Base-by-base conservation (phyloP, 345 rosid species). In the Linum tenue region DNA sequence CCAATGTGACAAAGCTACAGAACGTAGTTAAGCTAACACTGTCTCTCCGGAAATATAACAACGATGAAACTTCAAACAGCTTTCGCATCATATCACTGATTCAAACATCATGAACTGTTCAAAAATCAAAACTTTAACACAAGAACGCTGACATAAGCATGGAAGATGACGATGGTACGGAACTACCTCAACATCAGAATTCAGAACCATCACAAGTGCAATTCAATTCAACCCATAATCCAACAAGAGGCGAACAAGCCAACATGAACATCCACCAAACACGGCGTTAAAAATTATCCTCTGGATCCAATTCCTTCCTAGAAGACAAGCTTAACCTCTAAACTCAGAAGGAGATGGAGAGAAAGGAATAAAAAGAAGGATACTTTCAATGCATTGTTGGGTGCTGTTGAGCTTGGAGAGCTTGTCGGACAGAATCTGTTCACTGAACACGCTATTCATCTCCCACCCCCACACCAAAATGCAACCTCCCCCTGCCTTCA, bases 321-420 rank as follows among this genome's bases (percentile, higher is more conserved):
- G 43, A 11, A 42, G n/a, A 9, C 7, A 11, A 61, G n/a, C 5
- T 4, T 37, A 55, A 35, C 14, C 56, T 22, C 12, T 4, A 15
- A 55, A 62, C 5, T 40, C 57, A 5, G 56, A 37, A 9, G 1
- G 2, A 10, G 31, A 7, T 12, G 22, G 37, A 12, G 50, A 0
- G 50, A 51, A 70, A 14, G 60, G 15, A 4, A 43, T 43, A 31
- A 64, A 22, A 63, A 65, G 68, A 73, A 82, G 83, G 86, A 84
- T 94, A 94, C 99, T 90, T 83, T 94, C 97, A 71, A 94, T 94
- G 40, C 96, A 86, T 69, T 90, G 97, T 61, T 94, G 97, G 59
- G 95, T 88, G 88, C 95, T 81, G 76, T 90, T 88, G 84, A 90
- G 96, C 92, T 94, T 88, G 31, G 96, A 84, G 67, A 94, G 99